Conservation (phyloP, 1,284 basidiomycete genomes). For the Cystobasidium pallidum region DNA sequence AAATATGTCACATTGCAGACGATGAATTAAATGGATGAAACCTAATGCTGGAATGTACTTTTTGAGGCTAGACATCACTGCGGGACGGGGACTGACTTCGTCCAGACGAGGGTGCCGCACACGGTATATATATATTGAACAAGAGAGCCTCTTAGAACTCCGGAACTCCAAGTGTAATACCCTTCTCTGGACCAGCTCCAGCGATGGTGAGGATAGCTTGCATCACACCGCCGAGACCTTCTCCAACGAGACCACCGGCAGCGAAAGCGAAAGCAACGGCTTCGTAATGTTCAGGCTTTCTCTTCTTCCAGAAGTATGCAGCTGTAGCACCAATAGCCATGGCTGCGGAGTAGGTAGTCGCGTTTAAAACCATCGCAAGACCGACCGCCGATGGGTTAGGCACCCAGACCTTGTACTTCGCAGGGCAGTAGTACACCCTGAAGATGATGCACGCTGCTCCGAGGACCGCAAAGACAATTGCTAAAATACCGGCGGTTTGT, state of each 20-base stretch:
- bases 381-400: conserved; percentile 71
- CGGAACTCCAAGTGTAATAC: conserved; percentile 10
- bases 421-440: conserved; percentile 43
- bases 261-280: conserved; percentile 68
- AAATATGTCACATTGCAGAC: neutral
- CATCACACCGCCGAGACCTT: conserved; percentile 70
- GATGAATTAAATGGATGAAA: neutral
- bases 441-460: conserved; percentile 61
- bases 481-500: conserved; percentile 66
- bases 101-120: neutral
- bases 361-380: conserved; percentile 64
- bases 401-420: conserved; percentile 57
- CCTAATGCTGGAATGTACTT: conserved; percentile 2
- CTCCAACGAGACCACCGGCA: conserved; percentile 66
- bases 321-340: conserved; percentile 59
- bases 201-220: conserved; percentile 60
- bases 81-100: neutral
- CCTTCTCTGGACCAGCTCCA: conserved; percentile 23
- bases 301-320: conserved; percentile 61
- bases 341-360: conserved; percentile 62
- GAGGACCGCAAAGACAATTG: conserved; percentile 64
- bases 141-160: neutral
- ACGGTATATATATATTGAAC: neutral
- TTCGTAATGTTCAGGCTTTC: conserved; percentile 61
- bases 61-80: neutral